Conservation (phyloP, 352 stramenopile species). For the Elongisporangium anandrum region DNA sequence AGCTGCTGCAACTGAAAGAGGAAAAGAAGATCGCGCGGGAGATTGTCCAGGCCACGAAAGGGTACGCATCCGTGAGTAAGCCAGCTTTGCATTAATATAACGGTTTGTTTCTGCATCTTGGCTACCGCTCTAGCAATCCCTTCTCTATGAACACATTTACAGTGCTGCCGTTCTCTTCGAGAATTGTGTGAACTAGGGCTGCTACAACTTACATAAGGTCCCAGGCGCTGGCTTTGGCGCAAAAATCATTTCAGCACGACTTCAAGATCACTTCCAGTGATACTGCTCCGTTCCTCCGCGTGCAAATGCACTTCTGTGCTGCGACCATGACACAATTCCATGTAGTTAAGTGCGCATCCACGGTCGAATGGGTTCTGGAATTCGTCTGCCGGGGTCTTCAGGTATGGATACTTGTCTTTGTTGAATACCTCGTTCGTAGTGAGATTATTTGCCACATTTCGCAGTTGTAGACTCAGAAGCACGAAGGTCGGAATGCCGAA, state of each 20-base stretch:
- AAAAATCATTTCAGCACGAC: not conserved
- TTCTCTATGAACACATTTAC: not conserved
- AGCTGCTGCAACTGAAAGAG: conserved; percentile 84
- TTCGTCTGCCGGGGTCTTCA: conserved; percentile 73
- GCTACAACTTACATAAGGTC: not conserved
- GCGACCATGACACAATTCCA: conserved; percentile 29
- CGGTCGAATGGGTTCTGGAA: conserved; percentile 79
- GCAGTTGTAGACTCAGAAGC: conserved; percentile 60
- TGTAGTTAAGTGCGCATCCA: conserved; percentile 55
- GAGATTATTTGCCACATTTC: conserved; percentile 67
- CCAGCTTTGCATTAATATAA: conserved; percentile 10
- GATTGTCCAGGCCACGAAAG: conserved; percentile 77
- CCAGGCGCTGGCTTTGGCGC: not conserved
- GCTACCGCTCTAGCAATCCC: not conserved
- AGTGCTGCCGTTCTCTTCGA: not conserved
- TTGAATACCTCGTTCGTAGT: conserved; percentile 89
- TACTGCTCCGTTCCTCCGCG: not conserved
- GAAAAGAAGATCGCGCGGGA: conserved; percentile 84
- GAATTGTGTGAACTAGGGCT: not conserved
- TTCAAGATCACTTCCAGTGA: not conserved
- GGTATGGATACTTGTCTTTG: conserved; percentile 85
- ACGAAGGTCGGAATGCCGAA: conserved; percentile 67
- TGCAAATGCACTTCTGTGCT: not conserved
- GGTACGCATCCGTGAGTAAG: conserved; percentile 44
- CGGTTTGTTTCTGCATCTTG: not conserved